Evolutionary conservation across 2,329 filamentous ascomycete species (phyloP), one percentile per base, ranked within the genome.

Genomic region (Aspergillus ochraceoroseus): DNA sequence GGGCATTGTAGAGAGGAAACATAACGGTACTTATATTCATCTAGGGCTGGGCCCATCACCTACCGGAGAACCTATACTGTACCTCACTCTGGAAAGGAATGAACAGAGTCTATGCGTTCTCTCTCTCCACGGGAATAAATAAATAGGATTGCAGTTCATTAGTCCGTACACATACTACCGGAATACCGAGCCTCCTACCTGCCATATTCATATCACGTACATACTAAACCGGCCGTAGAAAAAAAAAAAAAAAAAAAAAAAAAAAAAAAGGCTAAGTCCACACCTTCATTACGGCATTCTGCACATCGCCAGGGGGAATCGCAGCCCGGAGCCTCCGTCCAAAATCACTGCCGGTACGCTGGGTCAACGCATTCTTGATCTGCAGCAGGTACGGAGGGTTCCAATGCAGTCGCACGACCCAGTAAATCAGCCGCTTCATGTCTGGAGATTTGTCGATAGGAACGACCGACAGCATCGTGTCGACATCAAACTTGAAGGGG

Each of bases 381-480:
- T 84, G 81, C 38, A 75, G 74, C 70, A 90, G 71, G 48, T 81
- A 75, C 43, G 70, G 73, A 32, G 72, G 73, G 57, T 90, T 79
- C 87, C 87, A 94, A 64, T 94, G 87, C 42, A 75, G 75, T 28
- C 82, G 73, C 2, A 92, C 47, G 12, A 44, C 40, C 47, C 47
- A 50, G 30, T 50, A 48, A 9, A 46, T 41, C 40, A 50, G 8
- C 23, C 45, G 20, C 31, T 40, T 41, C 74, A 4, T 87, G 22
- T 50, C 39, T 72, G 19, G 85, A 73, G 18, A 19, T 77, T 73
- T 11, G 87, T 74, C 3, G 92, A 74, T 7, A 87, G 70, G 19
- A 86, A 94, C 92, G 7, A 82, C 71, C 14, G 82, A 82, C 57
- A 92, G 85, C 17, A 94, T 72, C 5, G 85, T 70, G 18, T 74